These are phyloP conservation scores for Yarrowia deformans DNA, from an alignment of 805 yeast species.

Conservation along the genomic window DNA sequence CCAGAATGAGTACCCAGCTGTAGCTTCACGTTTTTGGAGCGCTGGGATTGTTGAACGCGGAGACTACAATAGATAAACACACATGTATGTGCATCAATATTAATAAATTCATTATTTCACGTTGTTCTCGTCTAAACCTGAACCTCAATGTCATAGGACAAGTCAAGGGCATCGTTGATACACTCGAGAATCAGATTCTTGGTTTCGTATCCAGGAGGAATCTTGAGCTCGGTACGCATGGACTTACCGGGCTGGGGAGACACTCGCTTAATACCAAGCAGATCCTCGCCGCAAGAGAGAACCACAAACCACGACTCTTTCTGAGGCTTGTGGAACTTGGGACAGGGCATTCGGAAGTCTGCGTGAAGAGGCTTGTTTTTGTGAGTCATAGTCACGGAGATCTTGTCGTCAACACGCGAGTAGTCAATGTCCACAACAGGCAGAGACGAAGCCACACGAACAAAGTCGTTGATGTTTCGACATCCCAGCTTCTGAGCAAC, in stretches of 20 bases:
- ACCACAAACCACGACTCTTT: slow-evolving; percentile 93
- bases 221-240: slow-evolving; percentile 10
- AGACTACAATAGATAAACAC: background rate
- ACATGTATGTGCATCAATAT: background rate
- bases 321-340: slow-evolving; percentile 87
- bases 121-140: background rate
- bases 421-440: slow-evolving; percentile 61
- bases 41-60: background rate
- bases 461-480: slow-evolving; percentile 57
- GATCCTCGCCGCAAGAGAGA: slow-evolving; percentile 61
- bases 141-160: slow-evolving; percentile 41
- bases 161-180: slow-evolving; percentile 44
- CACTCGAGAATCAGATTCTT: slow-evolving; percentile 37
- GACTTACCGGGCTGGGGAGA: slow-evolving; percentile 40
- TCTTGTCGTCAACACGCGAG: slow-evolving; percentile 43
- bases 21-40: background rate
- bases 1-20: background rate
- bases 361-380: slow-evolving; percentile 47
- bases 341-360: slow-evolving; percentile 75
- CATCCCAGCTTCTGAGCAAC: slow-evolving; percentile 51
- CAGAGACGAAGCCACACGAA: slow-evolving; percentile 60
- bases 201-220: slow-evolving; percentile 32
- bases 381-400: slow-evolving; percentile 43
- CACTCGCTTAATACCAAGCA: slow-evolving; percentile 75
- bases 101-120: background rate